phyloP scores from a whole-genome alignment of 106 monocot species.

The Hemerocallis citrina region DNA sequence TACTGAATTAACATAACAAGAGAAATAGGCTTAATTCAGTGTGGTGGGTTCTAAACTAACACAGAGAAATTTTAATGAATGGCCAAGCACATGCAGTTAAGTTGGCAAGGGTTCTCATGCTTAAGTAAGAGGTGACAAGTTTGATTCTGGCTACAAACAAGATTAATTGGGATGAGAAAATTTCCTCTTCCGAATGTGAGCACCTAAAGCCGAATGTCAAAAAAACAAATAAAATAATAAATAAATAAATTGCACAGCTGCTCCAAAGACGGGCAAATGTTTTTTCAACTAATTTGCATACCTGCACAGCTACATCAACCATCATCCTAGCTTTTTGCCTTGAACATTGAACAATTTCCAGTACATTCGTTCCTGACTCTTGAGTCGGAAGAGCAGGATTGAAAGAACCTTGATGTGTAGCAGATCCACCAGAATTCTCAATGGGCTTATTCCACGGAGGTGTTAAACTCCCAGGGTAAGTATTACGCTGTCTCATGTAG shows the following conservation, averaged over 20 bases:
- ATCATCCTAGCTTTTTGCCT: conserved; percentile 62
- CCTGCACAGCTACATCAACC: conserved; percentile 79
- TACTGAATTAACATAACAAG: neutral
- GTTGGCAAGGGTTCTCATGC: no score
- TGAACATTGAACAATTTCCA: conserved; percentile 67
- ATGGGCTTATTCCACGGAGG: conserved; percentile 31
- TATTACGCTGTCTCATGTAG: conserved; percentile 75
- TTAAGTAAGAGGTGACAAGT: no score
- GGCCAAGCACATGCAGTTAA: no score
- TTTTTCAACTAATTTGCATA: conserved; percentile 8
- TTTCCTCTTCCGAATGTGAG: no score
- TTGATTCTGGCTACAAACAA: no score
- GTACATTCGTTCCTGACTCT: conserved; percentile 57
- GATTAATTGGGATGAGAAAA: no score
- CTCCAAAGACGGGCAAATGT: neutral
- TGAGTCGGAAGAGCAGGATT: conserved; percentile 33
- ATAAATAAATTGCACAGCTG: no score
- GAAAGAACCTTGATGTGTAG: conserved; percentile 33
- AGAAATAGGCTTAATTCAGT: neutral
- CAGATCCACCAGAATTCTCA: conserved; percentile 30
- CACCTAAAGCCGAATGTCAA: neutral
- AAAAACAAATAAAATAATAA: no score
- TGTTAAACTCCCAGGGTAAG: conserved; percentile 51
- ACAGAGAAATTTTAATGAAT: no score
- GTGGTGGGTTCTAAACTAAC: no score